These are phyloP conservation scores for Candida gigantensis DNA, from an alignment of 1,139 yeast genomes.

Conservation along the genomic window DNA sequence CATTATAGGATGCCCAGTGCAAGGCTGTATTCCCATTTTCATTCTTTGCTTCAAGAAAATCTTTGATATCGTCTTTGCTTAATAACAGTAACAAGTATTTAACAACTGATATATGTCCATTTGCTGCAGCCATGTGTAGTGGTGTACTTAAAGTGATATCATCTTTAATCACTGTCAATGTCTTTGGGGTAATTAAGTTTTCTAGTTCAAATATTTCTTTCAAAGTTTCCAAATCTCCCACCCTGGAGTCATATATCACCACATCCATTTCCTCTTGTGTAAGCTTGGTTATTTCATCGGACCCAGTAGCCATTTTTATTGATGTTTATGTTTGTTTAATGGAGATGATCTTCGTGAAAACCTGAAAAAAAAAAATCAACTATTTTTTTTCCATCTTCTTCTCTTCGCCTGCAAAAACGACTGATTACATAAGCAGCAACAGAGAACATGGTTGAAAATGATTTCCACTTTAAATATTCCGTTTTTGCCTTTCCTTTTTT, in stretches of 20 bases:
- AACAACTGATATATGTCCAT: constrained; percentile 79
- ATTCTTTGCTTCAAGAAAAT: constrained; percentile 59
- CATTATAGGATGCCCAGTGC: constrained; percentile 94
- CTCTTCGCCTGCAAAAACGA: too few species aligned
- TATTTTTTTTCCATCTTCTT: not conserved
- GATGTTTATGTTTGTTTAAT: constrained; percentile 6
- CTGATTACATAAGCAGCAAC: not conserved
- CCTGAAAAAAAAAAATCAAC: not conserved
- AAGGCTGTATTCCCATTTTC: constrained; percentile 88
- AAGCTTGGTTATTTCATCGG: constrained; percentile 11
- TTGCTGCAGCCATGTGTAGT: constrained; percentile 92
- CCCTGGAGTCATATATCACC: constrained; percentile 79
- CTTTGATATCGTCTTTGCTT: constrained; percentile 42
- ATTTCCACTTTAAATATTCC: too few species aligned
- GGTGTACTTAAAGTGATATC: constrained; percentile 71
- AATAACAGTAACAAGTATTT: constrained; percentile 58
- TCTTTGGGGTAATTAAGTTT: constrained; percentile 51
- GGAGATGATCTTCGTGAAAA: not conserved
- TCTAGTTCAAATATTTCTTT: constrained; percentile 56
- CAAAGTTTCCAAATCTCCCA: constrained; percentile 78
- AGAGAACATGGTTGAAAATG: too few species aligned
- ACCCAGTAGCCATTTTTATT: not conserved
- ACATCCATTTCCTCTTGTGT: constrained; percentile 80
- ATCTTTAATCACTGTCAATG: constrained; percentile 57
- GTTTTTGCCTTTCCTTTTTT: not conserved